Evolutionary conservation across 2,329 filamentous ascomycete species (phyloP), one percentile per base, ranked within the genome.

Genomic region (Cladosporium colombiae): DNA sequence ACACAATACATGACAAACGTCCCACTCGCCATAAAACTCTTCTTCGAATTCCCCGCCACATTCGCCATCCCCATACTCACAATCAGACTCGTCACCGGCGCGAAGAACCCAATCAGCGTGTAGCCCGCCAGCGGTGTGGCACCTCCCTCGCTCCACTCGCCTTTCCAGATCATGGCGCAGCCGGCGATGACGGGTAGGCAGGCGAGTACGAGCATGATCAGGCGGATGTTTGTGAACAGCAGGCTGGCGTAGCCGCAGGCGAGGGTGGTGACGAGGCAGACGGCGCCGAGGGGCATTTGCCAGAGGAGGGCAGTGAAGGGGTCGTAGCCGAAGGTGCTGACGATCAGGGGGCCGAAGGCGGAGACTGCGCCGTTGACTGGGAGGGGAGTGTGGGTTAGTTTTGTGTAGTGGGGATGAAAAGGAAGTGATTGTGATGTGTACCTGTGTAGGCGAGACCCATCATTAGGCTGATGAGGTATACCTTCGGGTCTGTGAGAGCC

Each of bases 171-270:
- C 75, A 92, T 85, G 4, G 84, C 85, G 72, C 88, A 92, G 1
- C 90, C 90, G 0, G 88, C 88, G 58, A 93, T 91, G 62, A 92
- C 89, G 0, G 90, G 90, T 0, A 93, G 80, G 67, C 89, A 92
- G 69, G 87, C 89, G 3, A 85, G 55, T 5, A 91, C 77, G 0
- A 93, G 81, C 76, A 91, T 84, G 6, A 87, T 74, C 58, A 92
- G 84, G 16, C 89, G 85, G 14, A 89, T 85, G 71, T 92, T 89
- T 1, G 79, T 82, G 62, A 89, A 79, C 0, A 91, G 81, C 63
- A 93, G 91, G 60, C 83, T 83, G 57, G 91, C 78, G 67, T 89
- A 83, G 62, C 62, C 62, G 55, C 37, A 49, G 2, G 29, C 44
- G n/a, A 65, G 31, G 29, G 37, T 65, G 13, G 56, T 65, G n/a